Conservation (phyloP, 495 filamentous ascomycete genomes). For the Podospora tetraspora region DNA sequence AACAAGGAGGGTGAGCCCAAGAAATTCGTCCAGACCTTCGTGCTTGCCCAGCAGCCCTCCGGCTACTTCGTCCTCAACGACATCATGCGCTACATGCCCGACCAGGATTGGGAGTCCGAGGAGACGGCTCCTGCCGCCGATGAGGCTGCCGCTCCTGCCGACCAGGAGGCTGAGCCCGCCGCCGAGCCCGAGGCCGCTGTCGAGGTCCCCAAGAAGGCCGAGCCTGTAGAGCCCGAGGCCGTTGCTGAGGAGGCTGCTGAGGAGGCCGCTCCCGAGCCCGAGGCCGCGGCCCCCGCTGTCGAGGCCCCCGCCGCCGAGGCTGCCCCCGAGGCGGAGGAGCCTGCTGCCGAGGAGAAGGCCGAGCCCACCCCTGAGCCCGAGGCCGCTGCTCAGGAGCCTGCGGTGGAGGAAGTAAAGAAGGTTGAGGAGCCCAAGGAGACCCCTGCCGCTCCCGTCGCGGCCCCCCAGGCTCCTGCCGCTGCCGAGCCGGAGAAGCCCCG, state of each 20-base stretch:
- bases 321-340: neutral
- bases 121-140: conserved; percentile 41
- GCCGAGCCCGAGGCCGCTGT: conserved; percentile 18
- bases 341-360: conserved; percentile 43
- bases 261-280: conserved; percentile 43
- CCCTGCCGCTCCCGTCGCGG: conserved; percentile 40
- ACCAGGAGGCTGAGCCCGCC: conserved; percentile 32
- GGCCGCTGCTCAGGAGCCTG: conserved; percentile 37
- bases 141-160: conserved; percentile 40
- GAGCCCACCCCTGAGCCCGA: conserved; percentile 33
- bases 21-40: conserved; percentile 98
- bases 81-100: conserved; percentile 87
- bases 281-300: conserved; percentile 26
- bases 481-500: conserved; percentile 36
- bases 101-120: conserved; percentile 59
- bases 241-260: conserved; percentile 41
- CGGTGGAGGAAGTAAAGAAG: conserved; percentile 44
- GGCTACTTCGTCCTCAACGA: conserved; percentile 98
- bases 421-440: conserved; percentile 56
- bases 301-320: conserved; percentile 43
- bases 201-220: conserved; percentile 39
- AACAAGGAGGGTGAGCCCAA: conserved; percentile 84
- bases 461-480: conserved; percentile 35
- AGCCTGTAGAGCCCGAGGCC: conserved; percentile 45
- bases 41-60: conserved; percentile 90